Evolutionary conservation across 768 basidiomycete genomes (phyloP).

Genomic region (Russula earlei): DNA sequence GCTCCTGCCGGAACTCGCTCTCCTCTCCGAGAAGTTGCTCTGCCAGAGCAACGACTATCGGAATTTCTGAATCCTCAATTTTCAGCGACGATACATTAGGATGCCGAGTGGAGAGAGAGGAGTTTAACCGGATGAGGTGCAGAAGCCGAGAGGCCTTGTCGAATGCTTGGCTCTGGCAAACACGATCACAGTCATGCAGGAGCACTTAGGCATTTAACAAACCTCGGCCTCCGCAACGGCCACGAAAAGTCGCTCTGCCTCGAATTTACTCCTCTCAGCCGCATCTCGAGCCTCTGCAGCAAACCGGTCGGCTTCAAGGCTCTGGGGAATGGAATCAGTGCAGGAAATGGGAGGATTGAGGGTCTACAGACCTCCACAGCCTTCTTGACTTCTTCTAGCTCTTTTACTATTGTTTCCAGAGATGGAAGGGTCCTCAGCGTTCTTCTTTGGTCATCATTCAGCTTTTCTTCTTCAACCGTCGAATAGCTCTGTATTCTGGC

Average conservation of each 20-base stretch:
- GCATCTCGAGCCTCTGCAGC: constrained; percentile 48
- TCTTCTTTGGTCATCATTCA: constrained; percentile 84
- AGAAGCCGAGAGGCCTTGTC: constrained; percentile 43
- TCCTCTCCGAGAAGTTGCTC: constrained; percentile 51
- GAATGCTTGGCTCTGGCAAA: constrained; percentile 34
- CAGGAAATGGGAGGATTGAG: neutral
- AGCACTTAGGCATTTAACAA: constrained; percentile 16
- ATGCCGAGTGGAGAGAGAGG: constrained; percentile 38
- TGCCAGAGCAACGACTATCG: constrained; percentile 43
- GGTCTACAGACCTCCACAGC: constrained; percentile 58
- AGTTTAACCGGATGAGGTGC: constrained; percentile 49
- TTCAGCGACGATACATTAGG: constrained; percentile 34
- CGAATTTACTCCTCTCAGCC: constrained; percentile 45
- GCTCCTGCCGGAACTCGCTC: constrained; percentile 37
- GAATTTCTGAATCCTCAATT: constrained; percentile 42
- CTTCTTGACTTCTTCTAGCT: constrained; percentile 77
- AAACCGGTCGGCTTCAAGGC: constrained; percentile 51
- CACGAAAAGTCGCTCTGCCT: constrained; percentile 44
- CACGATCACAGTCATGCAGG: neutral
- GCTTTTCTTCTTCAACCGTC: constrained; percentile 52
- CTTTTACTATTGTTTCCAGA: constrained; percentile 72
- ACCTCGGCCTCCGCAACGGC: constrained; percentile 56
- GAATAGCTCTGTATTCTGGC: constrained; percentile 66
- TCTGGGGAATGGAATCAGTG: constrained; percentile 30
- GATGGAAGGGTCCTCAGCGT: constrained; percentile 61